Base-by-base conservation (phyloP, 768 basidiomycete genomes). In the Amanita pallidorosea region DNA sequence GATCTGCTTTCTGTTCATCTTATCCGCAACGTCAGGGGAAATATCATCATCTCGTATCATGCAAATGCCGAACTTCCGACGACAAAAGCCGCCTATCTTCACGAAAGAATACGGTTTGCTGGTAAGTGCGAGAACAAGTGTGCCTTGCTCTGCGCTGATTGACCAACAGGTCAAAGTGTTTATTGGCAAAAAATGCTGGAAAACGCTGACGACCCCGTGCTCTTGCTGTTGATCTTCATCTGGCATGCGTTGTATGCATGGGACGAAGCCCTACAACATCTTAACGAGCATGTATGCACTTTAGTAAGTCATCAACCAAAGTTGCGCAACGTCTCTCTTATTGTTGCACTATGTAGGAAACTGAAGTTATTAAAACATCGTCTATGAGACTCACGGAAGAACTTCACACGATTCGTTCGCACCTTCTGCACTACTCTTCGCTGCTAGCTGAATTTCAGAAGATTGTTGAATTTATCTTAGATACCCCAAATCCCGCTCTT, bases 161-260 rank as follows among this genome's bases (percentile, higher is more conserved):
- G 23, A 22, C 49, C 45, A 29, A 48, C 57, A 55, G 71, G 72
- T 13, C 65, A 69, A 45, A 70, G 68, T 50, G 72, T 75, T 8
- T 74, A 75, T 55, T 76, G 74, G 73, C 67, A 68, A 51, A 68
- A 63, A 34, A 66, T 70, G 27, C 65, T 71, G 48, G 55, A 60
- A 55, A 63, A 62, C 40, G 69, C 74, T 1, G 61, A 62, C 1
- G 80, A 81, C 55, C 77, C 79, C 0, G 80, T 79, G 0, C 77
- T 81, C 49, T 54, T 80, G 0, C 61, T 81, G 18, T 58, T 82
- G 20, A 69, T 75, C 7, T 70, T 72, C 37, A 61, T 81, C 18
- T 81, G 80, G 80, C 76, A 81, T 46, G 74, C 78, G 4, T 55
- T 81, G 55, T 82, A 81, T 55, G 74, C 75, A 1, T 82, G 79